Evolutionary conservation across 2,329 filamentous ascomycete genomes (phyloP).

Genomic region (Plenodomus lindquistii): DNA sequence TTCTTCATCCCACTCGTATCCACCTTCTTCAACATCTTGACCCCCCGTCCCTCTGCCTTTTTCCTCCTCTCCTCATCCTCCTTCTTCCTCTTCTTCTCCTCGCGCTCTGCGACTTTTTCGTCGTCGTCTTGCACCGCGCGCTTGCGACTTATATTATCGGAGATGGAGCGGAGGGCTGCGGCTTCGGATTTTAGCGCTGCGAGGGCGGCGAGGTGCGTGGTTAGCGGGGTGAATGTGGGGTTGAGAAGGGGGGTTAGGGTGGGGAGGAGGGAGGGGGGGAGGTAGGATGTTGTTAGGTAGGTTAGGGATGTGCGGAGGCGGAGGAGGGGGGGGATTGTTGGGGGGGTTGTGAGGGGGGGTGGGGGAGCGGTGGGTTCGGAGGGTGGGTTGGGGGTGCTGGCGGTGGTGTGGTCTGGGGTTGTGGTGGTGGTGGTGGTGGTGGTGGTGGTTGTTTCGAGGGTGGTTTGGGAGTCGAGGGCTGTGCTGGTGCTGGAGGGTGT

Average conservation of each 20-base stretch:
- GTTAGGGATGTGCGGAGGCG: conserved; percentile 64
- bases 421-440: conserved; percentile 8
- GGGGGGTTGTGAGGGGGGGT: conserved; percentile 31
- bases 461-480: conserved; percentile 22
- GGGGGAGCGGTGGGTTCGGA: background rate
- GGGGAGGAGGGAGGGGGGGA: conserved; percentile 51
- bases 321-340: conserved; percentile 61
- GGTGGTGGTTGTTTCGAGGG: conserved; percentile 14
- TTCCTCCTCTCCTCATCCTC: conserved; percentile 89
- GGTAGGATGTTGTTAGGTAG: too few species aligned
- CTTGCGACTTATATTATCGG: conserved; percentile 71
- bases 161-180: conserved; percentile 66
- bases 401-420: conserved; percentile 7
- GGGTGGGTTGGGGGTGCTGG: conserved; percentile 3
- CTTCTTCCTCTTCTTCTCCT: conserved; percentile 81
- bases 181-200: conserved; percentile 72
- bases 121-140: conserved; percentile 62
- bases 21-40: conserved; percentile 84
- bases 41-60: conserved; percentile 75
- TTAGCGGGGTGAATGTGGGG: conserved; percentile 67
- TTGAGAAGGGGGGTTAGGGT: conserved; percentile 46
- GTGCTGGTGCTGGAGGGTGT: conserved; percentile 27
- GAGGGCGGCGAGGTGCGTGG: conserved; percentile 70
- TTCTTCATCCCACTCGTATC: conserved; percentile 95
- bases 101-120: conserved; percentile 63